Conservation (phyloP, 352 stramenopile species). For the Phytopythium montanum region DNA sequence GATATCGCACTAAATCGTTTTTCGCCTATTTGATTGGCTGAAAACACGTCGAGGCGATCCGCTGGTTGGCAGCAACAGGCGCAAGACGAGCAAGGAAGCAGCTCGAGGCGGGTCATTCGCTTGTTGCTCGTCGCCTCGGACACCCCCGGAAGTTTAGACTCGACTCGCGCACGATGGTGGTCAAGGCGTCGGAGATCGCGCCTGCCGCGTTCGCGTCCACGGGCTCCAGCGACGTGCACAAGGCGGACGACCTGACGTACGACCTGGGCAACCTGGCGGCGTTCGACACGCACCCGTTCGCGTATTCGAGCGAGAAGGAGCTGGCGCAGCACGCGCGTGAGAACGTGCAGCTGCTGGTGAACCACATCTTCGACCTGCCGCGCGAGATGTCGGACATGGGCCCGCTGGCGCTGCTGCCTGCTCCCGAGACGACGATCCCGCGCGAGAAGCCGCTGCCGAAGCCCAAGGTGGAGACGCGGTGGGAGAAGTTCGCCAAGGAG, state of each 20-base stretch:
- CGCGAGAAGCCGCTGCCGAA: slow-evolving; percentile 89
- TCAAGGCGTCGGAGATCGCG: slow-evolving; percentile 83
- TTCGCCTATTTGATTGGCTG: neutral
- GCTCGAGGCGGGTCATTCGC: neutral
- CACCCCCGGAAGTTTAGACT: too few relatives aligned
- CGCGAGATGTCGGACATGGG: slow-evolving; percentile 93
- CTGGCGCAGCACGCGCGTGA: slow-evolving; percentile 87
- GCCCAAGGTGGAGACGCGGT: slow-evolving; percentile 96
- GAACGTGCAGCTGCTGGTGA: slow-evolving; percentile 94
- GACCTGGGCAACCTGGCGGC: slow-evolving; percentile 88
- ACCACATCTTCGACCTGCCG: slow-evolving; percentile 90
- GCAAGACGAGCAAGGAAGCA: neutral
- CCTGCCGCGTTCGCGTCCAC: slow-evolving; percentile 62
- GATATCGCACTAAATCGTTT: neutral
- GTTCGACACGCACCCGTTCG: slow-evolving; percentile 88
- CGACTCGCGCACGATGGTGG: slow-evolving; percentile 32
- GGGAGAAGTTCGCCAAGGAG: slow-evolving; percentile 98
- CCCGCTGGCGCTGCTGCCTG: slow-evolving; percentile 81
- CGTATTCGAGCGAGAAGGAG: slow-evolving; percentile 82
- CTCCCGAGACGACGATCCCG: slow-evolving; percentile 63
- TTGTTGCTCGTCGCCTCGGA: neutral
- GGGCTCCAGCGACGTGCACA: slow-evolving; percentile 62
- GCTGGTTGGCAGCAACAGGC: slow-evolving; percentile 4
- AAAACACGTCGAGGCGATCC: neutral
- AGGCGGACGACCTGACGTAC: slow-evolving; percentile 85